Percentiles rank a stretch among this genome's conserved stretches.
Conservation (phyloP, 331 rosid genomes). For the Cydonia oblonga region DNA sequence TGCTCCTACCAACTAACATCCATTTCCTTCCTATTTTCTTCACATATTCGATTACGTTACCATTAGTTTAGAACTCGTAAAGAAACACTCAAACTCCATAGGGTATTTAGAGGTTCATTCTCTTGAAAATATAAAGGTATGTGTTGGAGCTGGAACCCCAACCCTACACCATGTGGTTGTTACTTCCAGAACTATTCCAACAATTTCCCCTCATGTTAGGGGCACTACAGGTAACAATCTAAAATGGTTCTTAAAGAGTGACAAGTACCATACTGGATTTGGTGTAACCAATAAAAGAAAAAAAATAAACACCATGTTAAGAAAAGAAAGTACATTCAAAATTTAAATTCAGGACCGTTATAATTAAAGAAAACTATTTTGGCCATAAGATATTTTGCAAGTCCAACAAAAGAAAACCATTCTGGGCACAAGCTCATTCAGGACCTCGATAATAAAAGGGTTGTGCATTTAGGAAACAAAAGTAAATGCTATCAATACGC, state of each 20-base stretch:
- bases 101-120: neutral
- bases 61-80: neutral
- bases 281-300: too few species aligned
- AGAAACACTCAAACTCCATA: neutral
- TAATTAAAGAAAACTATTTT: neutral
- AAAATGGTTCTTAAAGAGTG: neutral
- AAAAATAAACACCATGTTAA: neutral
- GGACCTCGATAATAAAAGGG: neutral
- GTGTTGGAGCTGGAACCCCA: neutral
- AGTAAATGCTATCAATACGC: neutral
- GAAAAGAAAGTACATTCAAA: neutral
- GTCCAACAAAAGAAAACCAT: neutral
- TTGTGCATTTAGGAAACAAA: neutral
- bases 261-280: neutral
- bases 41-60: neutral
- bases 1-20: neutral
- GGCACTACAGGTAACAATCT: neutral
- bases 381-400: neutral
- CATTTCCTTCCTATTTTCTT: neutral
- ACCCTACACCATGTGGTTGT: neutral
- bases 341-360: neutral
- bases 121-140: neutral
- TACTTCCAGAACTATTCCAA: neutral
- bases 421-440: neutral
- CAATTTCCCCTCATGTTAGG: neutral